These are phyloP conservation scores for Sugiyamaella qingdaonensis DNA, from an alignment of 805 yeast genomes.

Conservation along the genomic window DNA sequence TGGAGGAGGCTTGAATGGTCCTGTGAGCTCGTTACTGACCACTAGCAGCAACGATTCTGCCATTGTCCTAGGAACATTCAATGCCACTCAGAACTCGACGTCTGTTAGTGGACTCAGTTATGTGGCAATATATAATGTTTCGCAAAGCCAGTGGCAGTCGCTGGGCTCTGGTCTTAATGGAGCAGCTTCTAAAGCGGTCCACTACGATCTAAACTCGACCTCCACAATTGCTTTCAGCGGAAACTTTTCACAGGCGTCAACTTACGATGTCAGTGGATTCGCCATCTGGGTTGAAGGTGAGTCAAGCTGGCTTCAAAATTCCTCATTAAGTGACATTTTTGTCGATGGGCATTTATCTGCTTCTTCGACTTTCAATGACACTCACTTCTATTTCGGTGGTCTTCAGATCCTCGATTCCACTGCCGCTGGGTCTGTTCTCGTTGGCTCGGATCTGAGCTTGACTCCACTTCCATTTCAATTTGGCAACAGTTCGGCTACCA, in stretches of 20 bases:
- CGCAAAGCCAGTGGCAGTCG: slow-evolving; percentile 14
- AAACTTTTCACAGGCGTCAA: slow-evolving; percentile 15
- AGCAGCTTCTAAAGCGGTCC: slow-evolving; percentile 15
- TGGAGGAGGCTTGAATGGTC: slow-evolving; percentile 41
- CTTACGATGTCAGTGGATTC: slow-evolving; percentile 11
- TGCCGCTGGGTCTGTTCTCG: slow-evolving; percentile 30
- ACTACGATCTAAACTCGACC: slow-evolving; percentile 22
- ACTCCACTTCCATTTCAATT: slow-evolving; percentile 20
- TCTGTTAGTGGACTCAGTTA: slow-evolving; percentile 7
- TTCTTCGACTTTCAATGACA: slow-evolving; percentile 8
- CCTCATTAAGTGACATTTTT: slow-evolving; percentile 8
- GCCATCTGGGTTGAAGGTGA: slow-evolving; percentile 24
- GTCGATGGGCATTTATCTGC: slow-evolving; percentile 18
- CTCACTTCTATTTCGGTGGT: slow-evolving; percentile 30
- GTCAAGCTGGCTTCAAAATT: slow-evolving; percentile 19
- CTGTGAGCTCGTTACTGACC: slow-evolving; percentile 31
- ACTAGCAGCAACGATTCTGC: slow-evolving; percentile 35
- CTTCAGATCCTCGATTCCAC: slow-evolving; percentile 20
- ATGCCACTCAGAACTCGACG: slow-evolving; percentile 23
- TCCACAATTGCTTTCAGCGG: slow-evolving; percentile 27
- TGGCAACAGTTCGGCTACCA: slow-evolving; percentile 1
- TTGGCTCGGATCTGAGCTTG: slow-evolving; percentile 16
- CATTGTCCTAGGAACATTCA: slow-evolving; percentile 46
- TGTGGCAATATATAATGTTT: slow-evolving; percentile 19
- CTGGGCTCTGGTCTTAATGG: slow-evolving; percentile 24